Conservation (phyloP, 2,329 filamentous ascomycete species). For the Albophoma yamanashiensis region DNA sequence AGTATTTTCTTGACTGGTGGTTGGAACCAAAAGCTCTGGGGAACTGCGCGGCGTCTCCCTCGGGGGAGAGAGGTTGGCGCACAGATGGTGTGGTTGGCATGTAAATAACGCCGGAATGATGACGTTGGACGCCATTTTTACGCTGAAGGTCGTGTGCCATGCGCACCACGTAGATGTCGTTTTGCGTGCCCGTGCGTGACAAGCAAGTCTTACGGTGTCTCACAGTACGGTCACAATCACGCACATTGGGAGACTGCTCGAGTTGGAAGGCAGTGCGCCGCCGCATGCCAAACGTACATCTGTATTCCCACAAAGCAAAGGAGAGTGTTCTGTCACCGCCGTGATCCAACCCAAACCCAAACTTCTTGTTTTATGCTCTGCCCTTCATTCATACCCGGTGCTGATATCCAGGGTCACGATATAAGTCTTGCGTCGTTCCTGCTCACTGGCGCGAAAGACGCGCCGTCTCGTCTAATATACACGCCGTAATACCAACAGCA, state of each 20-base stretch:
- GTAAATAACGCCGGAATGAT: slow-evolving; percentile 7
- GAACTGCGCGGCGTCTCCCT: neutral
- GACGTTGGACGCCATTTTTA: slow-evolving; percentile 1
- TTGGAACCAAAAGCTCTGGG: neutral
- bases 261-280: neutral
- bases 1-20: neutral
- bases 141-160: neutral
- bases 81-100: slow-evolving; percentile 1
- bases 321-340: neutral
- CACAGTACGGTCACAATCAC: neutral
- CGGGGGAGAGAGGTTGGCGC: slow-evolving; percentile 1
- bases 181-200: neutral
- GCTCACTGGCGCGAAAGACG: neutral
- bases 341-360: neutral
- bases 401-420: neutral
- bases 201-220: neutral
- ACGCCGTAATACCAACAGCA: neutral
- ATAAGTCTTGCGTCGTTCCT: neutral
- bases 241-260: neutral
- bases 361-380: neutral
- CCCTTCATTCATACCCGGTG: neutral
- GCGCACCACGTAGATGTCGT: neutral
- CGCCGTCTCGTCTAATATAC: neutral
- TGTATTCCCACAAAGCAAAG: neutral
- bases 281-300: neutral